Evolutionary conservation across 2,329 filamentous ascomycete genomes (phyloP).

Genomic region (Aureobasidium sp.): DNA sequence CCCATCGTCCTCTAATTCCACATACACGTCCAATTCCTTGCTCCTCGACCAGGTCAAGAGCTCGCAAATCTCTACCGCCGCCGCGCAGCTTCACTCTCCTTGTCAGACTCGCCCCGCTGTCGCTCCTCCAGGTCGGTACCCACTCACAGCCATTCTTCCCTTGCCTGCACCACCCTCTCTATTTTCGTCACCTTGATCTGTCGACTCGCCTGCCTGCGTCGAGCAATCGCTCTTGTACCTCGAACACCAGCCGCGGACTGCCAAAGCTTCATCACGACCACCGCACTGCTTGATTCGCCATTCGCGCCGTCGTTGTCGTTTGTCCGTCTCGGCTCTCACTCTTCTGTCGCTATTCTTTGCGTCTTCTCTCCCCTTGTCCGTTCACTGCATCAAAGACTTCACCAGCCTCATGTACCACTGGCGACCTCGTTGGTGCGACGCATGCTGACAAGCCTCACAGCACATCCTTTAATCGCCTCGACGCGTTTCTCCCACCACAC

Average conservation of each 20-base stretch:
- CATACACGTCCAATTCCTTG: neutral
- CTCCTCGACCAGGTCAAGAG: neutral
- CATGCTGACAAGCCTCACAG: conserved; percentile 12
- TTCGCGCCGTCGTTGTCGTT: neutral
- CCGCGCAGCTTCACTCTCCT: conserved; percentile 15
- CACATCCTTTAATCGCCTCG: neutral
- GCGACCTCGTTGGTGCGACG: conserved; percentile 4
- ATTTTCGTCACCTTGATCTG: conserved; percentile 9
- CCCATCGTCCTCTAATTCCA: neutral
- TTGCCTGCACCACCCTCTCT: conserved; percentile 9
- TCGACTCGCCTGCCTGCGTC: neutral
- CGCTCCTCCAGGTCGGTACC: conserved; percentile 14
- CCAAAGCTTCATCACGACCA: neutral
- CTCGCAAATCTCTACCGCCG: neutral
- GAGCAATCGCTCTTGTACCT: conserved; percentile 6
- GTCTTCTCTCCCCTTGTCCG: neutral
- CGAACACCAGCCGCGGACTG: neutral
- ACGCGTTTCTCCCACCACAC: conserved; percentile 6
- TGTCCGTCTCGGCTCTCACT: neutral
- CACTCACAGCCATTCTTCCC: neutral
- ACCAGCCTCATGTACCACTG: conserved; percentile 11
- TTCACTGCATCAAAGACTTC: neutral
- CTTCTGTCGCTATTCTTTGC: neutral
- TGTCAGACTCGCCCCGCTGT: conserved; percentile 13
- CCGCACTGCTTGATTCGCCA: neutral